Evolutionary conservation across 371 early-diverging fungal genomes (phyloP).

Genomic region (Mortierella sp.): DNA sequence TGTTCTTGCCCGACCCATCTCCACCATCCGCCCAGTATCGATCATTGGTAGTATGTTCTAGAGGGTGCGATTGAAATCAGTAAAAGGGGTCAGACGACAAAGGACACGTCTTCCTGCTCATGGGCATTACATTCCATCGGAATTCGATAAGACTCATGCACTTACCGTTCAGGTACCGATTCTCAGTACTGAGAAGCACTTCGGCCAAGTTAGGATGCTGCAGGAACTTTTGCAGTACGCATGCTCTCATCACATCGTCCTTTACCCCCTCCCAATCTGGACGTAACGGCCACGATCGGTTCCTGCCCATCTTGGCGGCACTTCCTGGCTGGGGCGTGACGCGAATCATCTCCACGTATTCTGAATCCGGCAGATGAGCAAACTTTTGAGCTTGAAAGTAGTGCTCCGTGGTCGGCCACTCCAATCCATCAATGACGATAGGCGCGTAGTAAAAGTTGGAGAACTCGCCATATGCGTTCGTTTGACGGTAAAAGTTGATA

Average conservation of each 20-base stretch:
- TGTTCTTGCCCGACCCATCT: slow-evolving; percentile 58
- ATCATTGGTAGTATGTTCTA: slow-evolving; percentile 60
- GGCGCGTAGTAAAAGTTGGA: slow-evolving; percentile 60
- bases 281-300: slow-evolving; percentile 53
- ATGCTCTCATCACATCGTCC: slow-evolving; percentile 58
- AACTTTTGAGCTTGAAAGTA: slow-evolving; percentile 65
- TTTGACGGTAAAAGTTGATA: slow-evolving; percentile 56
- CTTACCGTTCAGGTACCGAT: slow-evolving; percentile 43
- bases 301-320: slow-evolving; percentile 57
- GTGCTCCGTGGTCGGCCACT: slow-evolving; percentile 62
- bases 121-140: too few species aligned
- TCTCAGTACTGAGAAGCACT: slow-evolving; percentile 47
- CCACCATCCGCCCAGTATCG: slow-evolving; percentile 66
- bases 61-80: too few species aligned
- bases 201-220: slow-evolving; percentile 56
- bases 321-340: slow-evolving; percentile 31
- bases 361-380: slow-evolving; percentile 27
- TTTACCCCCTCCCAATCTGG: slow-evolving; percentile 61
- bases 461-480: slow-evolving; percentile 54
- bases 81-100: background rate
- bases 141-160: background rate
- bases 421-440: slow-evolving; percentile 43
- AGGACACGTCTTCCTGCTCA: too few species aligned
- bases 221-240: slow-evolving; percentile 59
- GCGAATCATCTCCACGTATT: slow-evolving; percentile 50